Percentiles rank a stretch among this genome's conserved stretches.
These are phyloP conservation scores for Hyaloperonospora brassicae DNA, from an alignment of 352 stramenopile species.

Conservation along the genomic window DNA sequence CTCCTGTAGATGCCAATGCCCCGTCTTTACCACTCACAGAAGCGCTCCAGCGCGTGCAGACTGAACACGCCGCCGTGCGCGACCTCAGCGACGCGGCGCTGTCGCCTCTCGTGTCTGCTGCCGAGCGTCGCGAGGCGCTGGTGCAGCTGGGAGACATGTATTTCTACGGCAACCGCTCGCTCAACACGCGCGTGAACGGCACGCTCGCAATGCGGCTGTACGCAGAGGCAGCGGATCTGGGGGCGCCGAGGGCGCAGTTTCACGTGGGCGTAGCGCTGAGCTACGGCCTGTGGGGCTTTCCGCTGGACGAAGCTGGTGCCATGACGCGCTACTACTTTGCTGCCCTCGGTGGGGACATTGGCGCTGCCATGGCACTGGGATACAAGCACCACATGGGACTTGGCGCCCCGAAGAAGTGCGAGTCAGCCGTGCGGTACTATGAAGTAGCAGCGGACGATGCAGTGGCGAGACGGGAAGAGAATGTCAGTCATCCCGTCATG, in stretches of 20 bases:
- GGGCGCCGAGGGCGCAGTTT: slow-evolving; percentile 69
- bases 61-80: slow-evolving; percentile 24
- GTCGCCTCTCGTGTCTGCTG: slow-evolving; percentile 18
- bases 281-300: slow-evolving; percentile 72
- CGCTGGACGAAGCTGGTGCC: slow-evolving; percentile 50
- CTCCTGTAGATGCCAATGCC: slow-evolving; percentile 17
- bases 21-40: slow-evolving; percentile 23
- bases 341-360: slow-evolving; percentile 52
- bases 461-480: slow-evolving; percentile 50
- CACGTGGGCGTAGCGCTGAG: slow-evolving; percentile 76
- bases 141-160: slow-evolving; percentile 67
- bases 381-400: slow-evolving; percentile 71
- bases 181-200: slow-evolving; percentile 53
- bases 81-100: slow-evolving; percentile 44
- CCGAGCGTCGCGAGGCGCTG: slow-evolving; percentile 43
- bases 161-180: slow-evolving; percentile 69
- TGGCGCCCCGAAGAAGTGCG: slow-evolving; percentile 71
- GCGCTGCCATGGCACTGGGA: slow-evolving; percentile 69
- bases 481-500: slow-evolving; percentile 50
- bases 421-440: slow-evolving; percentile 83
- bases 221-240: slow-evolving; percentile 43
- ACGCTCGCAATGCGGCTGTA: slow-evolving; percentile 69
- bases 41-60: slow-evolving; percentile 17
- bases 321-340: slow-evolving; percentile 84
- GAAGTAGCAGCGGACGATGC: slow-evolving; percentile 79